Evolutionary conservation across 352 stramenopile genomes (phyloP).

Genomic region (Phytophthora citrophthora): DNA sequence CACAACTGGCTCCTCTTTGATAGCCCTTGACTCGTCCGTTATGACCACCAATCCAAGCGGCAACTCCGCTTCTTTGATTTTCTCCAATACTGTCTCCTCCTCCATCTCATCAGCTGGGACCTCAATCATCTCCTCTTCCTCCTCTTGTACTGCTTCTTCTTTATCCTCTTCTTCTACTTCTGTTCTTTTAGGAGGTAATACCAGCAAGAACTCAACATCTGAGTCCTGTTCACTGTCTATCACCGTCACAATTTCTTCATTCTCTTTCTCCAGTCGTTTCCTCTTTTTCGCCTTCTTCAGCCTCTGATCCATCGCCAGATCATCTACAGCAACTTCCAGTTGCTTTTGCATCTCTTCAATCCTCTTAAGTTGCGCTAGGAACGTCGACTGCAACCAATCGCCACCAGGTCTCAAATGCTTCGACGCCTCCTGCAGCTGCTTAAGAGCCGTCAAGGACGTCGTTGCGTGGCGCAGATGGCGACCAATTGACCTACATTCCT

Average conservation of each 20-base stretch:
- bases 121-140: slow-evolving; percentile 1
- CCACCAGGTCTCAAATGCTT: slow-evolving; percentile 25
- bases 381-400: slow-evolving; percentile 16
- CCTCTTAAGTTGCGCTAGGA: slow-evolving; percentile 20
- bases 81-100: neutral
- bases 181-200: neutral
- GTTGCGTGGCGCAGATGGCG: slow-evolving; percentile 11
- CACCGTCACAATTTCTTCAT: neutral
- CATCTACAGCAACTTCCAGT: slow-evolving; percentile 7
- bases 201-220: neutral
- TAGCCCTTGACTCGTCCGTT: slow-evolving; percentile 1
- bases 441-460: slow-evolving; percentile 24
- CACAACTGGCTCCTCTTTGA: slow-evolving; percentile 25
- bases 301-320: neutral
- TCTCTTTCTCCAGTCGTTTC: slow-evolving; percentile 1
- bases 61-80: slow-evolving; percentile 8
- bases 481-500: slow-evolving; percentile 14
- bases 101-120: neutral
- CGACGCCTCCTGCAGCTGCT: slow-evolving; percentile 34
- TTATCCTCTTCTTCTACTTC: neutral
- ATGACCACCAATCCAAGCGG: slow-evolving; percentile 13
- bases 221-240: slow-evolving; percentile 1
- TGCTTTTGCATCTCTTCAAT: slow-evolving; percentile 16
- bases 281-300: slow-evolving; percentile 16
- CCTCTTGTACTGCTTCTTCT: neutral